Evolutionary conservation across 768 basidiomycete genomes (phyloP).

Genomic region (Lyophyllum decastes): DNA sequence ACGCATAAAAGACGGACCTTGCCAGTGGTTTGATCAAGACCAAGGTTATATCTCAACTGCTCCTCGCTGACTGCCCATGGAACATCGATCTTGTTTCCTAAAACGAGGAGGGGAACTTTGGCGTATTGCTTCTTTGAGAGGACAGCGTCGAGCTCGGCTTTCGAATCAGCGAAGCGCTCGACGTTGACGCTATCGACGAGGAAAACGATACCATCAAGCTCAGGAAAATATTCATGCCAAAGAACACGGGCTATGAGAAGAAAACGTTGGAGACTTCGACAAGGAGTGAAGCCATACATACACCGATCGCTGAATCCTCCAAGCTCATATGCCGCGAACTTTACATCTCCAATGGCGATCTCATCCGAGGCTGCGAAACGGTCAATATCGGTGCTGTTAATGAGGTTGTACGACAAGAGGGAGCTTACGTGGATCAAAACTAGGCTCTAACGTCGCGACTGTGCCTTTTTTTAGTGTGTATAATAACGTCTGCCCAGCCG

Average conservation of each 20-base stretch:
- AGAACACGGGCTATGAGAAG: constrained; percentile 77
- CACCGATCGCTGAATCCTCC: constrained; percentile 98
- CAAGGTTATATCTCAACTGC: constrained; percentile 92
- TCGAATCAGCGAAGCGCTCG: constrained; percentile 95
- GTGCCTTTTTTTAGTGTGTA: constrained; percentile 99
- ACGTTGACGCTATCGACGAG: constrained; percentile 96
- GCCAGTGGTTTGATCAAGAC: constrained; percentile 98
- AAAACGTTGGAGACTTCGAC: background rate
- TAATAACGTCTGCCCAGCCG: constrained; percentile 70
- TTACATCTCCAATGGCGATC: constrained; percentile 97
- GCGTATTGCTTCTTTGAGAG: constrained; percentile 93
- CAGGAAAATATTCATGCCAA: constrained; percentile 99
- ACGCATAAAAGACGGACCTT: constrained; percentile 61
- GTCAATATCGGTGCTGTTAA: constrained; percentile 7
- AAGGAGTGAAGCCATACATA: constrained; percentile 29
- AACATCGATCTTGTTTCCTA: constrained; percentile 99
- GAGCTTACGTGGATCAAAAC: constrained; percentile 89
- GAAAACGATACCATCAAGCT: constrained; percentile 98
- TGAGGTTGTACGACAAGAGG: constrained; percentile 12
- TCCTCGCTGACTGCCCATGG: constrained; percentile 97
- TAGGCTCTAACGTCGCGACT: constrained; percentile 95
- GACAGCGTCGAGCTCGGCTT: constrained; percentile 95
- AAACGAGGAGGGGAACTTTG: constrained; percentile 96
- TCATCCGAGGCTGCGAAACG: constrained; percentile 86
- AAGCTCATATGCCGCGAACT: constrained; percentile 98